Evolutionary conservation across 139 green algal genomes (phyloP).

Genomic region (Closterium sp.): DNA sequence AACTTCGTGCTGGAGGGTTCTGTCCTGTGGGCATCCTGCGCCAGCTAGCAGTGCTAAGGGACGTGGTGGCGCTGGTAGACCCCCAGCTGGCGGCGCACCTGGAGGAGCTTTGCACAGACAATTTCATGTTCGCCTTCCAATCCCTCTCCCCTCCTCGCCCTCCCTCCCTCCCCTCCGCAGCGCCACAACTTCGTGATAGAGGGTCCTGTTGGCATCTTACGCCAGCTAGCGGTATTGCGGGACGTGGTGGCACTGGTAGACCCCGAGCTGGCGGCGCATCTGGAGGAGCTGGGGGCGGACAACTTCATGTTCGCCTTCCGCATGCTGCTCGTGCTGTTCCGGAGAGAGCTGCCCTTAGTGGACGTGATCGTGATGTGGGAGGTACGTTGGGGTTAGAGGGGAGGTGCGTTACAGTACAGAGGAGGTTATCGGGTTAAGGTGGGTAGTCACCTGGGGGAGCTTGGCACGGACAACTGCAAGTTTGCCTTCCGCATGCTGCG

Average conservation of each 20-base stretch:
- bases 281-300: conserved; percentile 58
- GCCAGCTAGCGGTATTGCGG: neutral
- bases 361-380: conserved; percentile 53
- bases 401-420: neutral
- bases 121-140: conserved; percentile 85
- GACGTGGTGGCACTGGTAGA: neutral
- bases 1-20: conserved; percentile 52
- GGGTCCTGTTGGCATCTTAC: conserved; percentile 58
- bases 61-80: neutral
- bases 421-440: too few species aligned
- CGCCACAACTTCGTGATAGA: too few species aligned
- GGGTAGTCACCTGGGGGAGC: conserved; percentile 49
- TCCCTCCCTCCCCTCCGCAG: too few species aligned
- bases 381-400: neutral
- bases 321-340: conserved; percentile 77
- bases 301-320: conserved; percentile 70
- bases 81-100: conserved; percentile 44
- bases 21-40: conserved; percentile 15
- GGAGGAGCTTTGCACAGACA: conserved; percentile 56
- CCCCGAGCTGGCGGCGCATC: neutral
- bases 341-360: conserved; percentile 66
- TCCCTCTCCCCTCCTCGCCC: too few species aligned
- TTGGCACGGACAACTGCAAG: conserved; percentile 69
- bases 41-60: conserved; percentile 17
- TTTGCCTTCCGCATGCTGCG: conserved; percentile 84